A percentile compares a stretch with the other conserved stretches of the same genome.
These are phyloP conservation scores for Malassezia yamatoensis DNA, from an alignment of 1,284 basidiomycete genomes.

Conservation along the genomic window DNA sequence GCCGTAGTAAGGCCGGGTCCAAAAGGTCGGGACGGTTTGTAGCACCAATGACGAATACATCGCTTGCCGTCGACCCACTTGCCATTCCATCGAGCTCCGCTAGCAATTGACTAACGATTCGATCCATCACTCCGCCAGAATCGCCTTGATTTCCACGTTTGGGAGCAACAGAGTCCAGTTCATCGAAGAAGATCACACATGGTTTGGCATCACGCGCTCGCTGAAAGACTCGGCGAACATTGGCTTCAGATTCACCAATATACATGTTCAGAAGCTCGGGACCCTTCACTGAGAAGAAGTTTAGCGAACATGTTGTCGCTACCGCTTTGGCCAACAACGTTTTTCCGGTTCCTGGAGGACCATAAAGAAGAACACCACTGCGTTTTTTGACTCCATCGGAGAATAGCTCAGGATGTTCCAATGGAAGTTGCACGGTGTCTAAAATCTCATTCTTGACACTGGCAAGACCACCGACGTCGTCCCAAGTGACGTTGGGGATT, in stretches of 20 bases:
- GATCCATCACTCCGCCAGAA: slow-evolving; percentile 52
- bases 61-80: slow-evolving; percentile 43
- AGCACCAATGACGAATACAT: slow-evolving; percentile 52
- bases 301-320: slow-evolving; percentile 55
- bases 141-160: slow-evolving; percentile 52
- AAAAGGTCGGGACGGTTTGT: slow-evolving; percentile 51
- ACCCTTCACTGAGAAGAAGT: slow-evolving; percentile 52
- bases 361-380: slow-evolving; percentile 57
- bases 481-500: slow-evolving; percentile 93
- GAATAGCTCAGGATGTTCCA: slow-evolving; percentile 90
- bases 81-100: slow-evolving; percentile 52
- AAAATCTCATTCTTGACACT: slow-evolving; percentile 84
- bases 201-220: slow-evolving; percentile 50
- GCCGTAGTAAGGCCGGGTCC: slow-evolving; percentile 50
- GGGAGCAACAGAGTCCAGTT: slow-evolving; percentile 51
- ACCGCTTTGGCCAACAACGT: slow-evolving; percentile 56
- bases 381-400: slow-evolving; percentile 86
- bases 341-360: slow-evolving; percentile 51
- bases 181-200: slow-evolving; percentile 52
- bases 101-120: slow-evolving; percentile 50
- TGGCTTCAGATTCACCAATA: slow-evolving; percentile 52
- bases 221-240: slow-evolving; percentile 51
- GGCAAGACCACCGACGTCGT: slow-evolving; percentile 87
- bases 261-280: slow-evolving; percentile 52
- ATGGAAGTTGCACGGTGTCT: slow-evolving; percentile 89